A percentile compares a stretch with the other conserved stretches of the same genome.
These are phyloP conservation scores for Lachnum nothofagi DNA, from an alignment of 2,329 filamentous ascomycete species.

Conservation along the genomic window DNA sequence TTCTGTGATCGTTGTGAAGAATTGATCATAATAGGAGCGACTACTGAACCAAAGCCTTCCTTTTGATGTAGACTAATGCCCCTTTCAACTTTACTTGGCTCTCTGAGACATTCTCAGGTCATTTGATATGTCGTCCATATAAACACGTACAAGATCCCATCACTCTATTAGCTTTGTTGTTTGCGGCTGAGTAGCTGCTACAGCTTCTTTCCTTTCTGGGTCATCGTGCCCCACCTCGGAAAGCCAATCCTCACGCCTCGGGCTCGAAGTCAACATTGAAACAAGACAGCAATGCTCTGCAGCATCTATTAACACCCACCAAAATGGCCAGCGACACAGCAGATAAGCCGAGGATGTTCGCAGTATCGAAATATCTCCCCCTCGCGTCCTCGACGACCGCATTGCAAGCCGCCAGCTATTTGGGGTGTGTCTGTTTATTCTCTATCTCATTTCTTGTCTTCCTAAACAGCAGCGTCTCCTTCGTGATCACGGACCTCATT, in stretches of 20 bases:
- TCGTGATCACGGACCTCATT: slow-evolving; percentile 78
- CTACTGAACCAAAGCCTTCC: too few species aligned
- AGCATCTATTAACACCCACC: background rate
- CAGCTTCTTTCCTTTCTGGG: background rate
- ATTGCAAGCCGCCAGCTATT: slow-evolving; percentile 65
- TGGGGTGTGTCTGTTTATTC: slow-evolving; percentile 77
- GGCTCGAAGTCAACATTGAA: background rate
- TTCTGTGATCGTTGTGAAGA: too few species aligned
- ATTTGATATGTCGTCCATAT: too few species aligned
- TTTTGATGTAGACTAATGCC: too few species aligned
- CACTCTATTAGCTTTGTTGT: too few species aligned
- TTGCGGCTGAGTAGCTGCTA: background rate
- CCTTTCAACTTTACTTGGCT: too few species aligned
- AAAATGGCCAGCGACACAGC: slow-evolving; percentile 1
- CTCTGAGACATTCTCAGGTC: too few species aligned
- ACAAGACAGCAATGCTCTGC: background rate
- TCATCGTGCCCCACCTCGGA: background rate
- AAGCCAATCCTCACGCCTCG: background rate
- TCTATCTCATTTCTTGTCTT: slow-evolving; percentile 88
- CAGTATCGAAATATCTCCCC: slow-evolving; percentile 37
- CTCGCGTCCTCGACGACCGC: slow-evolving; percentile 57
- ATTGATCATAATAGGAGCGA: too few species aligned
- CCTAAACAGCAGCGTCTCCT: slow-evolving; percentile 77
- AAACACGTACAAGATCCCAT: background rate
- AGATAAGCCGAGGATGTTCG: slow-evolving; percentile 9